Evolutionary conservation across 2,329 filamentous ascomycete species (phyloP).

Genomic region (Biscogniauxia sp.): DNA sequence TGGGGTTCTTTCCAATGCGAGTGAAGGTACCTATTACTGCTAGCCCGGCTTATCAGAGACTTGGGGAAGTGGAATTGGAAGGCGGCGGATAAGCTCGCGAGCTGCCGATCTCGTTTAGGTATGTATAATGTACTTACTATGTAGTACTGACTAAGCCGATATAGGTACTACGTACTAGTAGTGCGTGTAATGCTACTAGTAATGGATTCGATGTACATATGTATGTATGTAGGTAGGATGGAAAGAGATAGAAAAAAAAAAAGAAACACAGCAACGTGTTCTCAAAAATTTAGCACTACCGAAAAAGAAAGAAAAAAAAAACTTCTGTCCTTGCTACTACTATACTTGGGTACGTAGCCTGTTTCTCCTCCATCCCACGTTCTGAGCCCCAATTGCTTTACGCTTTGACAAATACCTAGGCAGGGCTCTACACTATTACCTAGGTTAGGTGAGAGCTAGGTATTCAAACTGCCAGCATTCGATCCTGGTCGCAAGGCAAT

Average conservation of each 20-base stretch:
- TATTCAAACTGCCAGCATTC: background rate
- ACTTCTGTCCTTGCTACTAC: too few species aligned
- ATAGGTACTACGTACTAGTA: too few species aligned
- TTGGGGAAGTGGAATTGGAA: slow-evolving; percentile 9
- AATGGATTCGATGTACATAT: too few species aligned
- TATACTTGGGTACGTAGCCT: too few species aligned
- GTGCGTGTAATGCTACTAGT: too few species aligned
- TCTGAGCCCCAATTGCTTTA: background rate
- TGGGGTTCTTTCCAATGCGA: background rate
- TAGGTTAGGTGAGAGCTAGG: too few species aligned
- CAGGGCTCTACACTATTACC: background rate
- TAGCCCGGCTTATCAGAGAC: background rate
- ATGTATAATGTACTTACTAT: too few species aligned
- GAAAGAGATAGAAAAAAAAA: background rate
- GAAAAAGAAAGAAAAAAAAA: too few species aligned
- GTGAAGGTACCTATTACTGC: background rate
- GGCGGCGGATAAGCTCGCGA: slow-evolving; percentile 15
- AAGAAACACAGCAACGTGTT: slow-evolving; percentile 21
- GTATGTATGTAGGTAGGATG: too few species aligned
- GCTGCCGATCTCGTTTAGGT: background rate
- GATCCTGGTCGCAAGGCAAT: background rate
- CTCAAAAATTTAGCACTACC: slow-evolving; percentile 9
- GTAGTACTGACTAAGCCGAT: too few species aligned
- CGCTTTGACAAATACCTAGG: background rate
- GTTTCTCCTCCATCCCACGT: background rate